A percentile compares a stretch with the other conserved stretches of the same genome.
These are phyloP conservation scores for Dothideomycetes sp. DNA, from an alignment of 2,329 filamentous ascomycete genomes.

Conservation along the genomic window DNA sequence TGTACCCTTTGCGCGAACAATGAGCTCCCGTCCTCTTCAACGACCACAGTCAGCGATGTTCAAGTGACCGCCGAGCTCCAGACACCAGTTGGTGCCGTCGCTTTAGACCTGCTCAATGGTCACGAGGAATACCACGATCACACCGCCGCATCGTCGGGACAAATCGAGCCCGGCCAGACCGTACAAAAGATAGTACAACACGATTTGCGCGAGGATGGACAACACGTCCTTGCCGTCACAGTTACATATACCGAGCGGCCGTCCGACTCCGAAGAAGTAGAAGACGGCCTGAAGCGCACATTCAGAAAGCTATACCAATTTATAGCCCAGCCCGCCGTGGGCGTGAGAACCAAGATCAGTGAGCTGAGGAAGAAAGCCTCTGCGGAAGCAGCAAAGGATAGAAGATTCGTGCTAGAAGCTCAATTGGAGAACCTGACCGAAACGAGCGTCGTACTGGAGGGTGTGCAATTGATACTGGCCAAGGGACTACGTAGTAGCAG, in stretches of 20 bases:
- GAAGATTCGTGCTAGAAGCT: constrained; percentile 71
- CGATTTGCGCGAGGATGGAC: constrained; percentile 86
- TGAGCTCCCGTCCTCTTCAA: constrained; percentile 41
- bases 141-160: too few species aligned
- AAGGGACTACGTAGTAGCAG: constrained; percentile 16
- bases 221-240: constrained; percentile 85
- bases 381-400: constrained; percentile 20
- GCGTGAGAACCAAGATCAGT: constrained; percentile 82
- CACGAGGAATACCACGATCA: too few species aligned
- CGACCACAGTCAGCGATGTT: constrained; percentile 57
- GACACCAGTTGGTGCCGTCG: constrained; percentile 61
- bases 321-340: constrained; percentile 77
- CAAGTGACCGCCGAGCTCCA: constrained; percentile 90
- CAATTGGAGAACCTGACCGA: constrained; percentile 94
- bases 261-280: constrained; percentile 25
- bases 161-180: constrained; percentile 53
- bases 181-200: constrained; percentile 75
- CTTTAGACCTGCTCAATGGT: too few species aligned
- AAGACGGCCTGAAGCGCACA: constrained; percentile 56
- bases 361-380: constrained; percentile 30
- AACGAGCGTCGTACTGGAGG: constrained; percentile 67
- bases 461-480: constrained; percentile 18
- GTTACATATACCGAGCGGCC: constrained; percentile 86
- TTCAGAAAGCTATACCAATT: constrained; percentile 97
- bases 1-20: constrained; percentile 97